A percentile compares a stretch with the other conserved stretches of the same genome.
These are phyloP conservation scores for Fusarium gaditjirri DNA, from an alignment of 2,329 filamentous ascomycete species.

Conservation along the genomic window DNA sequence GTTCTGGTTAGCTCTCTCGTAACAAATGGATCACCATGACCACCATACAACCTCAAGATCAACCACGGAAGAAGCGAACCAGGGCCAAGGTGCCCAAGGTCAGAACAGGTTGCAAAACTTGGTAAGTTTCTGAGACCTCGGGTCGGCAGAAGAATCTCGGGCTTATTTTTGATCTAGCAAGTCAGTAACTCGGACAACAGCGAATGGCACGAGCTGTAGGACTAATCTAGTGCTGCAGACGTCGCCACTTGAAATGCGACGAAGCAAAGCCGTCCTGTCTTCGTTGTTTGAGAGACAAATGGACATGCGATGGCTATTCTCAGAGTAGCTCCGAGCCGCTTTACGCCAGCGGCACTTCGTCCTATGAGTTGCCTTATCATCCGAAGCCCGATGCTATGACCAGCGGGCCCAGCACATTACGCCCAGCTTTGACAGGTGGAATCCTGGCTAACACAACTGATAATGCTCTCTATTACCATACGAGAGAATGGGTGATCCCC, in stretches of 20 bases:
- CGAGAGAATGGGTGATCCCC: background rate
- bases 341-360: background rate
- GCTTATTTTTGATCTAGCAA: constrained; percentile 8
- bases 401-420: background rate
- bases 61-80: constrained; percentile 22
- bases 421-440: background rate
- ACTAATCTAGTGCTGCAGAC: constrained; percentile 15
- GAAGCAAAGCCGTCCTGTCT: constrained; percentile 19
- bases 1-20: constrained; percentile 1
- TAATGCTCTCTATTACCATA: constrained; percentile 3
- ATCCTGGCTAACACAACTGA: background rate
- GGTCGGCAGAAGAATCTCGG: too few species aligned
- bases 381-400: background rate
- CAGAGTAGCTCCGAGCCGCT: background rate
- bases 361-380: background rate
- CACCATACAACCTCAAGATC: background rate
- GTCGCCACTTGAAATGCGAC: constrained; percentile 33
- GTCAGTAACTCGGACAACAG: background rate
- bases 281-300: constrained; percentile 15
- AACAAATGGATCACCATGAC: constrained; percentile 3
- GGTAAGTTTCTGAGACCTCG: constrained; percentile 3
- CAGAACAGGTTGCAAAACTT: constrained; percentile 30
- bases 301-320: constrained; percentile 29
- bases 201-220: background rate
- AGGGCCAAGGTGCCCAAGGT: constrained; percentile 21